Base-by-base conservation (phyloP, 140 eudicot genomes). In the Erigeron philadelphicus region DNA sequence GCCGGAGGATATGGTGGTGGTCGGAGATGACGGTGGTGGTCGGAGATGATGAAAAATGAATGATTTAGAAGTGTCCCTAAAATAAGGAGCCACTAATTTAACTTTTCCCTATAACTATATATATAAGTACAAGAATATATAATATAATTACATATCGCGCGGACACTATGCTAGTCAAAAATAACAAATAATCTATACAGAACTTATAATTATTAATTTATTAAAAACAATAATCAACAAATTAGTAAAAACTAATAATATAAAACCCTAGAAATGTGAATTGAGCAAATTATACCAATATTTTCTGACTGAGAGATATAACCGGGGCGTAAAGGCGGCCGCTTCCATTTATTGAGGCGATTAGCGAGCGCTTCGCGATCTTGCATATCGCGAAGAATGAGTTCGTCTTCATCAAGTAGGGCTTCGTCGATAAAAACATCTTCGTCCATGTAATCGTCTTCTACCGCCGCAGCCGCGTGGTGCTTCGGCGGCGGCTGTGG, bases 391-490 rank as follows among this genome's bases (percentile, higher is more conserved):
- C 89, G 92, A 46, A 88, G 84, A 58, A 81, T 66, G 47, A 72
- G 77, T 11, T 81, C 76, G 42, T 88, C 98, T 60, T 87, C 95
- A 66, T 85, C 88, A 31, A 75, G 65, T 59, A 86, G 81, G 80
- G 78, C 76, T 79, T 93, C 86, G 46, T 87, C 86, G 11, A 84
- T 77, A 75, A 84, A 93, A 0, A 93, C 82, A 46, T 93, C 96
- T 74, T 86, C 96, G 54, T 93, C 98, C 60, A 93, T 43, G 40
- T 89, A 89, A 10, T 89, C 98, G 13, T 84, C 95, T 11, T 89
- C 98, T 72, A 75, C 16, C 4, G 77, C 81, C 52, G n/a, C 54
- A 18, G 71, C 9, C 17, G 73, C 59, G 11, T 82, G 84, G 58
- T 89, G 93, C 50, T 89, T 90, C 54, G 86, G 89, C 47, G 68